Evolutionary conservation across 352 stramenopile species (phyloP), one percentile per base, ranked within the genome.

Genomic region (Globisporangium viniferum): DNA sequence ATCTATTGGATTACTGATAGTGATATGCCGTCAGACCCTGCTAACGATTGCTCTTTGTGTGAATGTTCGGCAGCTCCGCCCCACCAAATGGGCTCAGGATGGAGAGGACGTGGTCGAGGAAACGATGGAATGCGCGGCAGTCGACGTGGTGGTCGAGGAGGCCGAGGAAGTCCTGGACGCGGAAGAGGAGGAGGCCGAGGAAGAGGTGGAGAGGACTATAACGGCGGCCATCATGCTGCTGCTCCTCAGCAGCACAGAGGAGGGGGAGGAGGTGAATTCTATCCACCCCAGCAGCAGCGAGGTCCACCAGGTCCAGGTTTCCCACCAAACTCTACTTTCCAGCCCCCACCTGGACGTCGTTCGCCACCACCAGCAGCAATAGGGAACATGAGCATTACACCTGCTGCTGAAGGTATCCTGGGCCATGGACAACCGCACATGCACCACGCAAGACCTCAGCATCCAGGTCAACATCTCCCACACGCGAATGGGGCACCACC

Each of bases 71-170:
- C n/a, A 72, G 59, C 22, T 44, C 49, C 53, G 5, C 8, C 51
- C 9, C 58, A 72, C 27, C 27, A 58, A 48, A 49, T 66, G 39
- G 63, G 68, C 22, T 74, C 74, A 7, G 60, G 73, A 39, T 79
- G 75, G 73, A 72, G 72, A 75, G 73, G 67, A 15, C 79, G 60
- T 63, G 80, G 78, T 10, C 73, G 73, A 68, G 78, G 74, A 10
- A 72, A 73, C 64, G 75, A 85, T 22, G 63, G 70, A 35, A 62
- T 67, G 61, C 63, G 64, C 46, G 36, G 63, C 12, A 58, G 68
- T 59, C 69, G 69, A 35, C 64, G 69, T 46, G 78, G 62, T 53
- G 75, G 35, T 48, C 70, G 80, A 59, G 73, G 79, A 57, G 71
- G 72, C 31, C 77, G 77, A 62, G 62, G 67, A 14, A 79, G 70